Evolutionary conservation across 768 basidiomycete genomes (phyloP).

Genomic region (Termitomyces eurrhizus): DNA sequence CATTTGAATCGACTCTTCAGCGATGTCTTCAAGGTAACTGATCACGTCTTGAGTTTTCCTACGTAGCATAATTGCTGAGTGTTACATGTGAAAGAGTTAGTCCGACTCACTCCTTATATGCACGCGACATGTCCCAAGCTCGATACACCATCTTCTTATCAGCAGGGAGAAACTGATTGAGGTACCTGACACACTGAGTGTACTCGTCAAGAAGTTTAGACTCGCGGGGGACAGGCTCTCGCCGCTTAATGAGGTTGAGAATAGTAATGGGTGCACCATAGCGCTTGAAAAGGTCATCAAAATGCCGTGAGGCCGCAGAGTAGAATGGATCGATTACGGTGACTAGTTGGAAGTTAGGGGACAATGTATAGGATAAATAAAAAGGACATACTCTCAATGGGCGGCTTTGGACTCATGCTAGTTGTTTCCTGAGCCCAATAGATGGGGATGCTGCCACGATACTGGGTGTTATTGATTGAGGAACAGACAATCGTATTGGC

Average conservation of each 20-base stretch:
- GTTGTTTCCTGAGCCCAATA: conserved; percentile 96
- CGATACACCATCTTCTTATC: conserved; percentile 87
- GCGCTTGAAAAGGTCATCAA: conserved; percentile 83
- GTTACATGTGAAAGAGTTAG: neutral
- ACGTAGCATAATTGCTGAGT: neutral
- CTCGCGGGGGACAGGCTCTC: conserved; percentile 77
- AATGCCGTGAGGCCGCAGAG: conserved; percentile 88
- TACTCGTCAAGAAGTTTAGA: conserved; percentile 89
- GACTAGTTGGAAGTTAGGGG: conserved; percentile 44
- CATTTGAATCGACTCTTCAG: conserved; percentile 87
- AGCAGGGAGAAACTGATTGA: conserved; percentile 92
- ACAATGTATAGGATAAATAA: neutral
- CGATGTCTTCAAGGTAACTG: conserved; percentile 90
- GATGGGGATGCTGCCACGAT: conserved; percentile 92
- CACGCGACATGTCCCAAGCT: conserved; percentile 95
- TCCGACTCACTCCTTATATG: conserved; percentile 79
- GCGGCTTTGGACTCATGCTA: conserved; percentile 88
- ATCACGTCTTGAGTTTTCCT: conserved; percentile 97
- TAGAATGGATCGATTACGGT: conserved; percentile 94
- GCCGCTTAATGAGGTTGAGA: conserved; percentile 90
- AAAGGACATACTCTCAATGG: conserved; percentile 82
- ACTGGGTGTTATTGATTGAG: conserved; percentile 37
- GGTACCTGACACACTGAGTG: conserved; percentile 84
- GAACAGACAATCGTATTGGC: neutral
- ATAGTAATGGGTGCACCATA: conserved; percentile 91